These are phyloP conservation scores for Talinum fruticosum DNA, from an alignment of 148 eudicot genomes.

Conservation along the genomic window DNA sequence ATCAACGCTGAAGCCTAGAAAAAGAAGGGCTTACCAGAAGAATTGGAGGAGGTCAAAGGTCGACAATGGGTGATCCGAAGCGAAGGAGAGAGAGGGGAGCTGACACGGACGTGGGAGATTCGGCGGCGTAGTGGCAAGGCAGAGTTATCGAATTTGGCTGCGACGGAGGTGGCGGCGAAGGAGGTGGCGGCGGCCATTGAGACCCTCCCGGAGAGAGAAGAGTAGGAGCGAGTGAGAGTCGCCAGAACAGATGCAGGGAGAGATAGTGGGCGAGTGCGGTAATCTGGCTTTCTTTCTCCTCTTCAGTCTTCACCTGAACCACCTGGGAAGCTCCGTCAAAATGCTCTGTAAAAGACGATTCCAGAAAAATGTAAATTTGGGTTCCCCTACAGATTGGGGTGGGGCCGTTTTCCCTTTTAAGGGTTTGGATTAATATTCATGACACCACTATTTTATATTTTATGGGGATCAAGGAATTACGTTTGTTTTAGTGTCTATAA, in stretches of 20 bases:
- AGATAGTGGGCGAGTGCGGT: not conserved
- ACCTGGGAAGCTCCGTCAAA: not conserved
- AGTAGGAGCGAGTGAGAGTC: slow-evolving; percentile 16
- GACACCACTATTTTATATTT: no score
- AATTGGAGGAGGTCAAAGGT: slow-evolving; percentile 30
- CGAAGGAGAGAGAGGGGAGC: slow-evolving; percentile 19
- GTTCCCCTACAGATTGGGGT: no score
- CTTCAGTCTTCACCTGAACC: not conserved
- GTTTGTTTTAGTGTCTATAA: no score
- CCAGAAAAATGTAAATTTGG: no score
- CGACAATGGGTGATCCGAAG: slow-evolving; percentile 27
- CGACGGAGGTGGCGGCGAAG: slow-evolving; percentile 38
- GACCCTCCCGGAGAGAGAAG: slow-evolving; percentile 18
- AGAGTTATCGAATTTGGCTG: slow-evolving; percentile 34
- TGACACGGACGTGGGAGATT: slow-evolving; percentile 27
- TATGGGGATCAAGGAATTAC: no score
- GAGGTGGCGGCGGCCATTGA: slow-evolving; percentile 39
- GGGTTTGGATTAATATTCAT: no score
- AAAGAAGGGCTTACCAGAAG: slow-evolving; percentile 31
- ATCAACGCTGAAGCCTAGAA: not conserved
- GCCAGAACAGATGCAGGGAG: slow-evolving; percentile 16
- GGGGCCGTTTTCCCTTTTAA: no score
- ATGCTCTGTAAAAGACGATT: no score
- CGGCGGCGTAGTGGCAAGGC: slow-evolving; percentile 28
- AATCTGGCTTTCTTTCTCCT: no score